These are phyloP conservation scores for Pinus tabuliformis DNA, from an alignment of 75 land plant species.

Conservation along the genomic window DNA sequence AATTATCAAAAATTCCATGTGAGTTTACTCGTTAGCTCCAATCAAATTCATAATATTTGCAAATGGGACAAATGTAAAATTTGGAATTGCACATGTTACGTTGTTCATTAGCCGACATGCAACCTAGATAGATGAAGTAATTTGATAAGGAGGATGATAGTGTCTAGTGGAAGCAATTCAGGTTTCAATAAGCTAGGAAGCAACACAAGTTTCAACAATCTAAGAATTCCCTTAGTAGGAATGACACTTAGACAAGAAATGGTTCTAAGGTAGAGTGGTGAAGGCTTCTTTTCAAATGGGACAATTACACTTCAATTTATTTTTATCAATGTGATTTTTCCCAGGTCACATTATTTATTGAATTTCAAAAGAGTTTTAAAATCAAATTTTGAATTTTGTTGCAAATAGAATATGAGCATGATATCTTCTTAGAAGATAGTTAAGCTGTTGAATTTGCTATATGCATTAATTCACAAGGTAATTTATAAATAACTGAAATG, in stretches of 20 bases:
- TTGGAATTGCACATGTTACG: constrained; percentile 77
- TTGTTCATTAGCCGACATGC: constrained; percentile 61
- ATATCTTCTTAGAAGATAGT: too few relatives aligned
- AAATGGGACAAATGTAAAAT: constrained; percentile 79
- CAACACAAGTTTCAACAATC: constrained; percentile 83
- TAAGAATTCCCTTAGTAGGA: constrained; percentile 83
- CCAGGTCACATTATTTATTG: too few relatives aligned
- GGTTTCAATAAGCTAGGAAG: too few relatives aligned
- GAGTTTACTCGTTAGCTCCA: constrained; percentile 80
- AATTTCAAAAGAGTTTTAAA: too few relatives aligned
- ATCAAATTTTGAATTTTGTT: too few relatives aligned
- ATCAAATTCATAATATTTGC: constrained; percentile 91
- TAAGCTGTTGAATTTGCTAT: too few relatives aligned
- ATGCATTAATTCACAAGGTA: too few relatives aligned
- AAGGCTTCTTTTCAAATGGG: constrained; percentile 59
- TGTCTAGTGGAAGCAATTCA: constrained; percentile 70
- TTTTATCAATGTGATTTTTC: too few relatives aligned
- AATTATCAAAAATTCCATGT: constrained; percentile 79
- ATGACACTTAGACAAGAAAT: constrained; percentile 85
- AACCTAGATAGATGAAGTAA: constrained; percentile 68
- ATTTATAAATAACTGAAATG: too few relatives aligned
- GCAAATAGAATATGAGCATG: too few relatives aligned
- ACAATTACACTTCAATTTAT: constrained; percentile 65
- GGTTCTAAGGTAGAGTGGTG: constrained; percentile 76
- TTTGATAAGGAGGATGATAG: constrained; percentile 74